Evolutionary conservation across 768 basidiomycete genomes (phyloP).

Genomic region (Pulveroboletus sp.): DNA sequence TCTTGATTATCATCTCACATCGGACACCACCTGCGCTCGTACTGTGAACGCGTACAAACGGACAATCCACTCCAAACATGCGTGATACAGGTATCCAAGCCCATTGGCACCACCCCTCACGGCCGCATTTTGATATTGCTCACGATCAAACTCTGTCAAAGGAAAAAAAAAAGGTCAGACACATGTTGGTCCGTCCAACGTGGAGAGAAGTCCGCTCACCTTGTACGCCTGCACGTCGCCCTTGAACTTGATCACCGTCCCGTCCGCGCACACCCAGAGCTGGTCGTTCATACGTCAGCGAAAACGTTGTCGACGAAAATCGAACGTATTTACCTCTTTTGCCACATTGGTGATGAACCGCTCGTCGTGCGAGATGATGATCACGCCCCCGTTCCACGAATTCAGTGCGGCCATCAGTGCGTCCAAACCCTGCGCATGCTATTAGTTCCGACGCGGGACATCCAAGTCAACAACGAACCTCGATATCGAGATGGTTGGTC

Average conservation of each 20-base stretch:
- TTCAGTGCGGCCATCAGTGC: constrained; percentile 83
- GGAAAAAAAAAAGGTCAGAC: constrained; percentile 5
- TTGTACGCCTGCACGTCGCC: constrained; percentile 93
- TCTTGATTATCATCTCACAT: no score
- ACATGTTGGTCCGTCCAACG: no score
- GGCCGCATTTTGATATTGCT: constrained; percentile 63
- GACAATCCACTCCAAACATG: background rate
- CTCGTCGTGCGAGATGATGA: constrained; percentile 94
- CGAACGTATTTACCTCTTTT: constrained; percentile 51
- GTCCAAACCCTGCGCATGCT: constrained; percentile 74
- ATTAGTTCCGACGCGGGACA: background rate
- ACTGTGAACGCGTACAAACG: background rate
- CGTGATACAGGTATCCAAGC: background rate
- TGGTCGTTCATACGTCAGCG: constrained; percentile 29
- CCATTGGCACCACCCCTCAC: no score
- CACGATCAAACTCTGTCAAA: constrained; percentile 66
- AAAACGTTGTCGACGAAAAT: background rate
- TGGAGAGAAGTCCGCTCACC: no score
- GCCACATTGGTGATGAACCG: constrained; percentile 90
- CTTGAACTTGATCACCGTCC: constrained; percentile 74
- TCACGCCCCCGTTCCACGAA: constrained; percentile 87
- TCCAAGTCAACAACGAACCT: constrained; percentile 41
- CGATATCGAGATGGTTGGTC: constrained; percentile 95
- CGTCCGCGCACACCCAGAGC: constrained; percentile 93
- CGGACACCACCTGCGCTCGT: background rate